Base-by-base conservation (phyloP, 2,329 filamentous ascomycete species). In the Botrytis cinerea region DNA sequence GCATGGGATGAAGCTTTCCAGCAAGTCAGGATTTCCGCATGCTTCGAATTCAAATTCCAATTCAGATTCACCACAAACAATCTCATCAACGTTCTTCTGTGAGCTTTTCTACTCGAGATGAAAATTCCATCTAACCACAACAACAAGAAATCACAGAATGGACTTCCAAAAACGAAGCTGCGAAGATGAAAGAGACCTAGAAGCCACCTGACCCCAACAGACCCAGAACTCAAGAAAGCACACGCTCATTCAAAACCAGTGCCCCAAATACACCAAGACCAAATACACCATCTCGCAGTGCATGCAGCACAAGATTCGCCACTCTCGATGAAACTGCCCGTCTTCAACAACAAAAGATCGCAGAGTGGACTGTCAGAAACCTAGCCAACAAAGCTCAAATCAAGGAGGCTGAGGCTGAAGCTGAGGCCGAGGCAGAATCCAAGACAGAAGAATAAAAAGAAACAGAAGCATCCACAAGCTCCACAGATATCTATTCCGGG, bases 151-250 rank as follows among this genome's bases (percentile, higher is more conserved):
- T 54, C 28, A n/a, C 51, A 2, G 14, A 54, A 28, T 54, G 6
- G n/a, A 18, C 51, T 18, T 0, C 51, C n/a, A 54, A 54, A 1
- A 54, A 54, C 2, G 51, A n/a, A 18, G 14, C 25, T 28, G 6
- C 14, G 12, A 54, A 54, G 51, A 18, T 8, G 5, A 8, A 4
- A 6, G 14, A 54, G 8, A 2, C 3, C 4, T n/a, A 54, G 16
- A n/a, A 14, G 7, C 4, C 5, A 18, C 18, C 51, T 1, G 6
- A 16, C 28, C 2, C 14, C 1, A 1, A 2, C 0, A 54, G 6
- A 54, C 51, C n/a, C 1, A 18, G n/a, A 28, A 28, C 51, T 18
- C 14, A 57, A 28, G n/a, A 57, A 1, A 57, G 2, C 6, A 57
- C 51, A 8, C 51, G 16, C n/a, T 57, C 51, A 8, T 57, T 57